Percentiles rank a stretch among this genome's conserved stretches.
Evolutionary conservation across 192 early-diverging fungal genomes (phyloP).

Genomic region (Gigaspora rosea): DNA sequence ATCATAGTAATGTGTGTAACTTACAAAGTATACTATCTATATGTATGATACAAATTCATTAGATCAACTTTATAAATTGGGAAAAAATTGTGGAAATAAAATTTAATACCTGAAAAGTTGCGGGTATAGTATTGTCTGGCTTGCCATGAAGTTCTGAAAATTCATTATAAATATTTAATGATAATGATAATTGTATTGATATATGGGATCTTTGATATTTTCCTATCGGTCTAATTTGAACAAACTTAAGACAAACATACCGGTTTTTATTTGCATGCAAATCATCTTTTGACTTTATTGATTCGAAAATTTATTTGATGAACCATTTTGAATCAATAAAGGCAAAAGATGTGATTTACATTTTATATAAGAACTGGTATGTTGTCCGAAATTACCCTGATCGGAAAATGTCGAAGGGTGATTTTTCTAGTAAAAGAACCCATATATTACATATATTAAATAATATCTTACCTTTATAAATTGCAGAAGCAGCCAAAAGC

Average conservation of each 20-base stretch:
- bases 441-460: neutral
- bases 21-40: conserved; percentile 34
- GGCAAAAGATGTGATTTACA: too few species aligned
- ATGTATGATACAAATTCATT: neutral
- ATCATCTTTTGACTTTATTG: too few species aligned
- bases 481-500: conserved; percentile 78
- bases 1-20: neutral
- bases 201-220: too few species aligned
- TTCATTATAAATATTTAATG: conserved; percentile 10
- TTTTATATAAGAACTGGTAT: too few species aligned
- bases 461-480: conserved; percentile 73
- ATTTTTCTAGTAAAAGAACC: too few species aligned
- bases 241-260: too few species aligned
- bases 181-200: neutral
- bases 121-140: conserved; percentile 84
- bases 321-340: too few species aligned
- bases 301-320: neutral
- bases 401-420: too few species aligned
- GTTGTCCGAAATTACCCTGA: too few species aligned
- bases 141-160: conserved; percentile 81
- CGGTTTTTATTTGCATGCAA: too few species aligned
- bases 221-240: too few species aligned
- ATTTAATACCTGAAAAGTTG: conserved; percentile 80
- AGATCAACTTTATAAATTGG: neutral
- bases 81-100: neutral